Conservation (phyloP, 805 yeast species). For the Candida ovalis region DNA sequence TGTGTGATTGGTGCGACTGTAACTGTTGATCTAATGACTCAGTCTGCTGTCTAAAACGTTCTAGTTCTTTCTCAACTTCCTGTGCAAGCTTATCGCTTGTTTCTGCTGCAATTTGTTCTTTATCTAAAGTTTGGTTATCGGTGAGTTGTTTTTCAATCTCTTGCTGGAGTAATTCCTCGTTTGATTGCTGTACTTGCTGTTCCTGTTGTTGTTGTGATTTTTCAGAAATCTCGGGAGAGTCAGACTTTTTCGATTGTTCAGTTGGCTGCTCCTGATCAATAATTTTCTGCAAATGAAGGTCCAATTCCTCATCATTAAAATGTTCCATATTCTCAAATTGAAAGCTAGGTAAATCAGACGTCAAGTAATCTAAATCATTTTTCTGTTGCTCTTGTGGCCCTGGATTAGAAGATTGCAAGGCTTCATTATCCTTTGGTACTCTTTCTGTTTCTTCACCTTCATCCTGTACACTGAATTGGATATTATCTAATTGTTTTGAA, state of each 20-base stretch:
- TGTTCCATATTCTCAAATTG: slow-evolving; percentile 23
- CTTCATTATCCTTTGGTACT: background rate
- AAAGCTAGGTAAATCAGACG: slow-evolving; percentile 23
- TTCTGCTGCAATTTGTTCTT: background rate
- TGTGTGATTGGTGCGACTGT: background rate
- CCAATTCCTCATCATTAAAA: slow-evolving; percentile 28
- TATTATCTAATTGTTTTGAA: slow-evolving; percentile 13
- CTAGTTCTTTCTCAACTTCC: slow-evolving; percentile 6
- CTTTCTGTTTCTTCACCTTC: background rate
- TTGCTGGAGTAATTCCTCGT: slow-evolving; percentile 5
- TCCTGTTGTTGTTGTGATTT: background rate
- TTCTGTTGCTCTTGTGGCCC: background rate
- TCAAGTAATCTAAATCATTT: slow-evolving; percentile 21
- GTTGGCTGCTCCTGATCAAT: slow-evolving; percentile 12
- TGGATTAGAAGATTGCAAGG: background rate
- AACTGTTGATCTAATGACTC: too few species aligned
- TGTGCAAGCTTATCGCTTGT: background rate
- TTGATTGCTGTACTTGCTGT: background rate
- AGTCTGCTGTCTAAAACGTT: slow-evolving; percentile 3
- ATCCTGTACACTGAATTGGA: slow-evolving; percentile 2
- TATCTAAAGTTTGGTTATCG: background rate
- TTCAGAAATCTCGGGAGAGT: background rate
- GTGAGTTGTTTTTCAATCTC: slow-evolving; percentile 2
- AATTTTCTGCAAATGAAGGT: slow-evolving; percentile 25
- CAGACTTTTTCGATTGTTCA: background rate